A percentile compares a stretch with the other conserved stretches of the same genome.
These are phyloP conservation scores for Sarcocystis neurona DNA, from an alignment of 169 alveolate species.

Conservation along the genomic window DNA sequence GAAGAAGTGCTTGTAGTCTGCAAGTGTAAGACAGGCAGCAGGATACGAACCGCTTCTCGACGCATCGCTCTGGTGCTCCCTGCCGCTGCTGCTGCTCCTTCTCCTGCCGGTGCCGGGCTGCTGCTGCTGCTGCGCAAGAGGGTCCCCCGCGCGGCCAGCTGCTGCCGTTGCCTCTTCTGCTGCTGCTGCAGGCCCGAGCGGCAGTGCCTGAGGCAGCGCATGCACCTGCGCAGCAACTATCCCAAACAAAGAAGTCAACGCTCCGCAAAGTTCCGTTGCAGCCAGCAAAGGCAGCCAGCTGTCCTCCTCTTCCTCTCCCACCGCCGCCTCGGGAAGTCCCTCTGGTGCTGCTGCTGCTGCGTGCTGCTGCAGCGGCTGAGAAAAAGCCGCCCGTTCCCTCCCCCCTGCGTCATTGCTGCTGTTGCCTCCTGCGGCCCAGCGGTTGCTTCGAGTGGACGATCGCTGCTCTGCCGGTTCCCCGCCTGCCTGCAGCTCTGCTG, in stretches of 20 bases:
- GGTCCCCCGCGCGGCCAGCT: too few species aligned
- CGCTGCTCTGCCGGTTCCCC: background rate
- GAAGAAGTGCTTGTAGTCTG: constrained; percentile 11
- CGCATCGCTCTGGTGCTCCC: background rate
- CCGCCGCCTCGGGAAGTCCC: background rate
- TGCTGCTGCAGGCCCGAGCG: constrained; percentile 17
- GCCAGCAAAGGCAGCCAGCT: constrained; percentile 54
- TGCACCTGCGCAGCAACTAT: constrained; percentile 51
- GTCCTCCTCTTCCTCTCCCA: constrained; percentile 52
- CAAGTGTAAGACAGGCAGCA: background rate
- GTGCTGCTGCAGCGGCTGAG: background rate
- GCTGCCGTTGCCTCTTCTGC: constrained; percentile 35
- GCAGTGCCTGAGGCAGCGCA: constrained; percentile 37
- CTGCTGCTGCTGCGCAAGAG: constrained; percentile 47
- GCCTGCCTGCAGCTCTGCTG: constrained; percentile 35
- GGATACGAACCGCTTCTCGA: background rate
- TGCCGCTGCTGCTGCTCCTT: constrained; percentile 31
- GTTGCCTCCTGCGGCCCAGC: background rate
- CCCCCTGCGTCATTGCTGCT: background rate
- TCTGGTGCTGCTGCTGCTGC: background rate
- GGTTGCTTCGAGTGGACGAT: background rate
- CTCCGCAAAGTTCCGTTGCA: constrained; percentile 62
- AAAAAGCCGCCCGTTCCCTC: background rate
- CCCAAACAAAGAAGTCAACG: constrained; percentile 52
- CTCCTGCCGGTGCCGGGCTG: constrained; percentile 22